Conservation (phyloP, 2,329 filamentous ascomycete genomes). For the Fusarium sp. region DNA sequence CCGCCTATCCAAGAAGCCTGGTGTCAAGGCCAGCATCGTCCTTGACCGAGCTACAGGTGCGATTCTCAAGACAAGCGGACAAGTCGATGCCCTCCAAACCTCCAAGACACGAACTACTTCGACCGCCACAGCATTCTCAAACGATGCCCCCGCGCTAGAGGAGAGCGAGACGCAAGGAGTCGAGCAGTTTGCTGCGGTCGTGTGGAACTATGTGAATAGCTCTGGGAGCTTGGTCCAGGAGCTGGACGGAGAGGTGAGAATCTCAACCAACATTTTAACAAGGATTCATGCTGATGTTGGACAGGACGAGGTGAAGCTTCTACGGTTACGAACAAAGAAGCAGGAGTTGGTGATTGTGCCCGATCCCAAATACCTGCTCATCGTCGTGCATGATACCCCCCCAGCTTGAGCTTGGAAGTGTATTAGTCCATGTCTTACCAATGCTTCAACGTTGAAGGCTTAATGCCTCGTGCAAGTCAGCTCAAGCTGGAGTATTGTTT, state of each 20-base stretch:
- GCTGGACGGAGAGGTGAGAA: conserved; percentile 74
- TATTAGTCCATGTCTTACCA: conserved; percentile 25
- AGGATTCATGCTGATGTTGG: conserved; percentile 36
- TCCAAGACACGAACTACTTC: conserved; percentile 52
- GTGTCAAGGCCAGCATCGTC: conserved; percentile 82
- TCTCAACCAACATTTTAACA: neutral
- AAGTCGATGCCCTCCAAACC: conserved; percentile 68
- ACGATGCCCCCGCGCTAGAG: conserved; percentile 56
- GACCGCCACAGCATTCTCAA: conserved; percentile 58
- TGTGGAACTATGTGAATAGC: conserved; percentile 80
- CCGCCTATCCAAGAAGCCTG: conserved; percentile 80
- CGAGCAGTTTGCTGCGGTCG: conserved; percentile 79
- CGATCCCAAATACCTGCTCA: conserved; percentile 81
- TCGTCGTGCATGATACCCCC: conserved; percentile 86
- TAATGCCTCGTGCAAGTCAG: conserved; percentile 21
- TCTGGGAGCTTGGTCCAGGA: conserved; percentile 78
- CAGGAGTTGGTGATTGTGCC: conserved; percentile 88
- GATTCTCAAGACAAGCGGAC: conserved; percentile 80
- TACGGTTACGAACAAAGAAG: conserved; percentile 84
- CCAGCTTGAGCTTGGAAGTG: conserved; percentile 61
- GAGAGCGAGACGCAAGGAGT: conserved; percentile 68
- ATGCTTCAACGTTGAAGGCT: conserved; percentile 20
- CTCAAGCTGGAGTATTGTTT: conserved; percentile 9
- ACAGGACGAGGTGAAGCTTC: conserved; percentile 80
- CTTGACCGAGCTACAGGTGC: conserved; percentile 78